Base-by-base conservation (phyloP, 495 filamentous ascomycete genomes). In the Neurospora sublineolata region DNA sequence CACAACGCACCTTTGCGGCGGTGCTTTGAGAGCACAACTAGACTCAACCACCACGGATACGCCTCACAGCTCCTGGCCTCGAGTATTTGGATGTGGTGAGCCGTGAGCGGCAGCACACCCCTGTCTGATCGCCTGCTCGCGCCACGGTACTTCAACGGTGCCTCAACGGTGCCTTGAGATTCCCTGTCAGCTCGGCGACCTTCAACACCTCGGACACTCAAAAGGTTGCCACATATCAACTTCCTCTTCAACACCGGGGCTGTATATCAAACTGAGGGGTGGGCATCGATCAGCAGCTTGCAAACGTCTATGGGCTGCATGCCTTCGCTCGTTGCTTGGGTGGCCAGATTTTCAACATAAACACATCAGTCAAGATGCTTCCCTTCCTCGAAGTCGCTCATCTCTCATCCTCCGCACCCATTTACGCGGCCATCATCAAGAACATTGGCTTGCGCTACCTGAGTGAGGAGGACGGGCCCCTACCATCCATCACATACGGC, bases 371-470 rank as follows among this genome's bases (percentile, higher is more conserved):
- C 60, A 60, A 18, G 42, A 81, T 81, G 73, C 76, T 83, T 72
- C 85, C 85, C 69, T 79, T 81, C 68, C 69, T 86, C 64, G 81
- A 86, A 75, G 93, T 94, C 76, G 89, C 88, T 64, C 88, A 94
- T 77, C 89, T 95, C 44, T 88, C 92, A 9, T 89, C 88, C 23
- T 90, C 92, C 9, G 89, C 88, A 58, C 94, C 91, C 1, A 94
- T 94, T 83, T 97, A 92, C 80, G 86, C 94, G 5, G 86, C 90
- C 72, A 86, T 93, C 75, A 83, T 90, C 64, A 89, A 91, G 72
- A 91, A 93, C 0, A 83, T 96, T 23, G 91, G 91, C 27, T 89
- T 95, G 71, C 86, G 86, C 68, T 96, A 88, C 78, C 85, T 94
- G 23, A 81, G 77, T 9, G 77, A 78, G 12, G 80, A 80, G 20